Base-by-base conservation (phyloP, 108 stramenopile species). In the Nannochloropsis gaditana region DNA sequence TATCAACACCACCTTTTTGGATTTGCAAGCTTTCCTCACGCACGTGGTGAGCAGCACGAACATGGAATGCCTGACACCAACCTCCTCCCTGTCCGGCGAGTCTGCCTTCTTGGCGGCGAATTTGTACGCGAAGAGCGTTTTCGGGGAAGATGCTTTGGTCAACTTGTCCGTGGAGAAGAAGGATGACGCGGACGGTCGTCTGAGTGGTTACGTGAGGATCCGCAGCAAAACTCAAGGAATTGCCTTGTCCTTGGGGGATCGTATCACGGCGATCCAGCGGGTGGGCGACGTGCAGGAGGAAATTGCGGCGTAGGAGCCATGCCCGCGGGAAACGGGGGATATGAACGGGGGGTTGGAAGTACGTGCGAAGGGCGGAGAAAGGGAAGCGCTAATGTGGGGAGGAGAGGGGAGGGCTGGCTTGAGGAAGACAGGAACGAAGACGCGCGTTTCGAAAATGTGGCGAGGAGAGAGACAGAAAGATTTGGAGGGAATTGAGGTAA, bases 161-260 rank as follows among this genome's bases (percentile, higher is more conserved):
- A 99, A 99, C 87, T 96, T 99, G 1, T 96, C 95, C 43, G 96
- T 99, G 19, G 98, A 99, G 87, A 95, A 96, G 93, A 99, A 98
- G 90, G 94, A 94, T n/a, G 97, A 97, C 87, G 96, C 94, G 80
- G 96, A 95, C 81, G 97, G 96, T 11, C 95, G 96, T 86, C 93
- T 99, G 44, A 92, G 95, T 45, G 99, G 99, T 9, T 97, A 98
- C 93, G 97, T 98, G 79, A 94, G 99, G 83, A 99, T 99, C 85
- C 94, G 99, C 41, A 95, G 96, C 44, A 99, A 99, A 93, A 98
- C 99, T 41, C 99, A 99, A 90, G 99, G 99, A 82, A 98, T 99
- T 86, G 99, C 99, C 9, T 91, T 99, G 85, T 96, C 97, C 87
- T 92, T 99, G 79, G 99, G 99, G 45, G 99, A 99, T 84, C 94